Evolutionary conservation across 805 yeast genomes (phyloP), one percentile per base, ranked within the genome.

Genomic region (Huiozyma naganishii): DNA sequence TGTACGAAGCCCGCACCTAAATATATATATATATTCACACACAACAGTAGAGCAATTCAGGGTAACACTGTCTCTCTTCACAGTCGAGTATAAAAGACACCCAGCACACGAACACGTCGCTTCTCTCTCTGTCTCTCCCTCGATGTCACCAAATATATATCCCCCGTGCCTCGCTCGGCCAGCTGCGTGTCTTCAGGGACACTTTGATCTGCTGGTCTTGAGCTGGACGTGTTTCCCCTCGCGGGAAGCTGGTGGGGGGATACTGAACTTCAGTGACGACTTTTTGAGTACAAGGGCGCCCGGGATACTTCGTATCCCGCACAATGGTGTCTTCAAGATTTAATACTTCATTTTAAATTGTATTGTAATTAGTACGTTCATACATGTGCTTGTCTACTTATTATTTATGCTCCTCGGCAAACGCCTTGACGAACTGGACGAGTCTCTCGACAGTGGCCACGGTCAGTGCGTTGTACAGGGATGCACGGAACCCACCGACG

Each of bases 401-500:
- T 23, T 40, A 28, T 12, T 32, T 17, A 49, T 67, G 59, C 29
- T 52, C 61, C 40, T 72, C 55, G 32, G 79, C 92, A 67, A 83
- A 87, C 39, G 74, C 71, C 17, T 69, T 64, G 37, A 84, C 64
- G 53, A 74, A 86, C 17, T 70, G 66, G 33, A 72, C 78, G 51
- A 87, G 68, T 45, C 68, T 53, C 48, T 76, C 67, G 29, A 78
- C 80, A 54, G 85, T 76, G 23, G 73, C 70, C 40, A 76, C 66
- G 5, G 79, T 62, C 42, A 92, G 83, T 11, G 97, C 96, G 58
- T 92, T 90, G 65, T 90, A 89, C 43, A 88, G 69, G 10, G 97
- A 88, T 11, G 94, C 89, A 65, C 98, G 80, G 66, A 92, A 83
- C 29, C 98, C 98, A 41, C 97, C 97, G 37, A 90, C 97, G 4